Conservation (phyloP, 257 asterid species). For the Asclepias syriaca region DNA sequence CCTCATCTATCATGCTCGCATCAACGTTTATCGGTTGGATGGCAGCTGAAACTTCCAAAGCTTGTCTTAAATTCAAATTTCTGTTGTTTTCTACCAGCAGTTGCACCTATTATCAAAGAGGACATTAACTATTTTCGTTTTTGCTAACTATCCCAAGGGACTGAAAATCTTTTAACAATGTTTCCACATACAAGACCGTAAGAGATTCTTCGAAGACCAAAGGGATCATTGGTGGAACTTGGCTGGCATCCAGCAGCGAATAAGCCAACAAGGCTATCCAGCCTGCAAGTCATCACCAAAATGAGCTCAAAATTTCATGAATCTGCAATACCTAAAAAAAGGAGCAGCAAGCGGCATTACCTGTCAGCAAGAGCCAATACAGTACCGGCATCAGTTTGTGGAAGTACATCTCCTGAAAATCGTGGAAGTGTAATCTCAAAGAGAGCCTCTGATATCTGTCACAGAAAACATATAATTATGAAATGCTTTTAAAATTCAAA, state of each 20-base stretch:
- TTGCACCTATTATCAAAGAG: conserved; percentile 62
- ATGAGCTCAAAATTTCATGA: not conserved
- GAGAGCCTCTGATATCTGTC: conserved; percentile 83
- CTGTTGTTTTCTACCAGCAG: conserved; percentile 63
- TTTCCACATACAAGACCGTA: conserved; percentile 74
- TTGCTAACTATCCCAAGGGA: conserved; percentile 4
- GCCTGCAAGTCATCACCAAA: conserved; percentile 42
- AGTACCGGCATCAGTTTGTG: conserved; percentile 80
- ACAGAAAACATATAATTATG: conserved; percentile 8
- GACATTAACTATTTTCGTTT: conserved; percentile 12
- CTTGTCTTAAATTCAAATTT: conserved; percentile 67
- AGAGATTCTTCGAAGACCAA: conserved; percentile 89
- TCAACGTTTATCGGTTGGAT: conserved; percentile 78
- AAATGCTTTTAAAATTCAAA: not conserved
- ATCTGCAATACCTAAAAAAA: not conserved
- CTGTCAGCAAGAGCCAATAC: conserved; percentile 85
- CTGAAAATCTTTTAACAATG: conserved; percentile 10
- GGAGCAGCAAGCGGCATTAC: conserved; percentile 28
- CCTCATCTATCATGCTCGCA: conserved; percentile 54
- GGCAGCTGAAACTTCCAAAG: conserved; percentile 86
- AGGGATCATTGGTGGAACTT: conserved; percentile 81
- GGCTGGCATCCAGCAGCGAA: conserved; percentile 99
- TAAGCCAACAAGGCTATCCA: conserved; percentile 93
- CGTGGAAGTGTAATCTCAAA: conserved; percentile 89
- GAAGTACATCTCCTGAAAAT: conserved; percentile 82